Evolutionary conservation across 805 yeast species (phyloP), one percentile per base, ranked within the genome.

Genomic region (Sugiyamaella qingdaonensis): DNA sequence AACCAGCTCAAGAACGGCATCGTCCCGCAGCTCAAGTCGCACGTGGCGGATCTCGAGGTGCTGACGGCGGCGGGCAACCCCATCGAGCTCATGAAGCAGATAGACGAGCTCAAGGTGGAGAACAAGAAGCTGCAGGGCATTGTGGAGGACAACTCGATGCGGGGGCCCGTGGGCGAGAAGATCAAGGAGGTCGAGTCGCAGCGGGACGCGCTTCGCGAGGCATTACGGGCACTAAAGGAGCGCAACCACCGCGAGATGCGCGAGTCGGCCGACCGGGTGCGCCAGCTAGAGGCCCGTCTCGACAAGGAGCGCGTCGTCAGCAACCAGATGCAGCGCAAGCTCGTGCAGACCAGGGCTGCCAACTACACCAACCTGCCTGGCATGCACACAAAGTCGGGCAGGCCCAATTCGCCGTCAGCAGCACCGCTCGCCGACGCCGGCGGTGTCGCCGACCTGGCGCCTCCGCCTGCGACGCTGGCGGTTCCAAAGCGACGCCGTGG

Each of bases 171-270:
- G 10, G 64, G 68, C n/a, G 69, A 66, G 19, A 68, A 70, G 48
- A 61, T 69, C 51, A 61, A 60, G 46, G 57, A 62, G 2, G 66
- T 68, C 21, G 69, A 66, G 42, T 29, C 58, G 10, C 76, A 72
- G 58, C 64, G 76, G 27, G 64, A 64, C 36, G 75, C 71, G 10
- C 60, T 72, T 24, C 67, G 73, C 48, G 71, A 70, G 44, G 72
- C 76, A 2, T 56, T 72, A 27, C 65, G 75, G n/a, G 61, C 74
- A 2, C 56, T 72, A 50, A 60, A 71, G 11, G 74, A 70, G 50
- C 66, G 74, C 33, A 68, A 71, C 49, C 71, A 67, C 51, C 67
- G 68, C 19, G 74, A 73, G 51, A 62, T 65, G 39, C 53, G 61
- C 27, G 64, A 64, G 32, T 46, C 63, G 27, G 50, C 49, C 1